Conservation (phyloP, 2,329 filamentous ascomycete genomes). For the Fusarium concolor region DNA sequence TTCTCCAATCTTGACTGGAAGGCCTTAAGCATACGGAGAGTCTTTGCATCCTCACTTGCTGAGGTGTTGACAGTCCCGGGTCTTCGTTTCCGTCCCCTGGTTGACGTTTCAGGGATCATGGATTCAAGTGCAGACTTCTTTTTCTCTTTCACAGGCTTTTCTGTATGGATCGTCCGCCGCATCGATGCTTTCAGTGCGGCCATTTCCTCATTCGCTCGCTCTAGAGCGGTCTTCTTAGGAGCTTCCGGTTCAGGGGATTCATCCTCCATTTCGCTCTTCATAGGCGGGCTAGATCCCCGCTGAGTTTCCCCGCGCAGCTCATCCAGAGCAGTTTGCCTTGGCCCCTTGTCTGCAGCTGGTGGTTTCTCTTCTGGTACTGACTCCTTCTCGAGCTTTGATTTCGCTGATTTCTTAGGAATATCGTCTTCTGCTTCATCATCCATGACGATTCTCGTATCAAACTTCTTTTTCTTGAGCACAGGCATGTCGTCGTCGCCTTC, state of each 20-base stretch:
- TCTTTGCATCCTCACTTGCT: conserved; percentile 69
- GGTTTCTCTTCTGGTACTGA: conserved; percentile 38
- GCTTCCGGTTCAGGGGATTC: conserved; percentile 45
- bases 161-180: conserved; percentile 70
- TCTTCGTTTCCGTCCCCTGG: conserved; percentile 76
- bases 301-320: conserved; percentile 19
- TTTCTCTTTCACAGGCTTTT: conserved; percentile 63
- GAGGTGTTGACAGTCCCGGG: conserved; percentile 65
- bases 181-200: conserved; percentile 84
- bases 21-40: conserved; percentile 77
- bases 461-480: conserved; percentile 79
- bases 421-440: conserved; percentile 56
- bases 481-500: conserved; percentile 67
- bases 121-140: conserved; percentile 76
- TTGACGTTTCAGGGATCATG: conserved; percentile 79
- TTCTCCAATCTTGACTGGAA: conserved; percentile 83
- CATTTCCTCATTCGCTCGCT: conserved; percentile 82
- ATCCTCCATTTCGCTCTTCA: conserved; percentile 28
- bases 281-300: conserved; percentile 26
- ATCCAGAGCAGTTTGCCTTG: background rate
- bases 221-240: conserved; percentile 65
- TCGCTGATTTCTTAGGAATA: conserved; percentile 44
- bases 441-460: conserved; percentile 79
- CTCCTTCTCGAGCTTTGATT: conserved; percentile 49
- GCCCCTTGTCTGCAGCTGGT: conserved; percentile 25